These are phyloP conservation scores for Erigeron canadensis DNA, from an alignment of 129 eudicot species.

Conservation along the genomic window DNA sequence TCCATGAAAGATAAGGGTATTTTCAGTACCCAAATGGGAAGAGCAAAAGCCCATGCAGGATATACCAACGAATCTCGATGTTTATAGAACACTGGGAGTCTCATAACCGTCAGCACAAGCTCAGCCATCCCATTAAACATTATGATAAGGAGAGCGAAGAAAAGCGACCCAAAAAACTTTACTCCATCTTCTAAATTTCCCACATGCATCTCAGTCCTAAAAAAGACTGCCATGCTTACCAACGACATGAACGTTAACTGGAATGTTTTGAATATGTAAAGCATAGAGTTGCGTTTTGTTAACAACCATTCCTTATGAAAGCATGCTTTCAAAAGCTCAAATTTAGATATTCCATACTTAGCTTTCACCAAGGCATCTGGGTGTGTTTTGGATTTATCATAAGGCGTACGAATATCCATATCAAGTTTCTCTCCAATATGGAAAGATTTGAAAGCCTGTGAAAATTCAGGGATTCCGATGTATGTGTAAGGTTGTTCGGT, in stretches of 20 bases:
- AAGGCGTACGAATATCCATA: constrained; percentile 10
- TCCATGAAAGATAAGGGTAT: constrained; percentile 28
- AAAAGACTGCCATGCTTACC: constrained; percentile 25
- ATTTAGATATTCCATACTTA: constrained; percentile 24
- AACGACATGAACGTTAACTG: constrained; percentile 34
- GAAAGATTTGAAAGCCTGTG: constrained; percentile 16
- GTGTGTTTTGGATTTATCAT: constrained; percentile 22
- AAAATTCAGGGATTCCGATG: constrained; percentile 12
- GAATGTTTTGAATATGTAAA: constrained; percentile 26
- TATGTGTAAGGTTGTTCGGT: constrained; percentile 14
- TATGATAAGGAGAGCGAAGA: constrained; percentile 22
- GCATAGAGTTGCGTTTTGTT: constrained; percentile 26
- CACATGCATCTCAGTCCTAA: constrained; percentile 29
- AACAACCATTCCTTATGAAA: constrained; percentile 30
- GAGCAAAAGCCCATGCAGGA: constrained; percentile 35
- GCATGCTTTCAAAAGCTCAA: constrained; percentile 28
- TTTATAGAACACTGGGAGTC: constrained; percentile 32
- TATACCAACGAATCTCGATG: constrained; percentile 29
- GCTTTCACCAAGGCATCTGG: constrained; percentile 22
- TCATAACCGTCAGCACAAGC: constrained; percentile 29
- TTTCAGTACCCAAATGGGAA: constrained; percentile 32
- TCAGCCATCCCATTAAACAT: constrained; percentile 38
- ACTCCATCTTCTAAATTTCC: constrained; percentile 27
- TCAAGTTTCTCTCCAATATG: constrained; percentile 25
- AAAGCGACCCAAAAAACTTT: constrained; percentile 34